Percentiles rank a stretch among this genome's conserved stretches.
phyloP scores from a whole-genome alignment of 768 basidiomycete species.

The Grammothele lineata region DNA sequence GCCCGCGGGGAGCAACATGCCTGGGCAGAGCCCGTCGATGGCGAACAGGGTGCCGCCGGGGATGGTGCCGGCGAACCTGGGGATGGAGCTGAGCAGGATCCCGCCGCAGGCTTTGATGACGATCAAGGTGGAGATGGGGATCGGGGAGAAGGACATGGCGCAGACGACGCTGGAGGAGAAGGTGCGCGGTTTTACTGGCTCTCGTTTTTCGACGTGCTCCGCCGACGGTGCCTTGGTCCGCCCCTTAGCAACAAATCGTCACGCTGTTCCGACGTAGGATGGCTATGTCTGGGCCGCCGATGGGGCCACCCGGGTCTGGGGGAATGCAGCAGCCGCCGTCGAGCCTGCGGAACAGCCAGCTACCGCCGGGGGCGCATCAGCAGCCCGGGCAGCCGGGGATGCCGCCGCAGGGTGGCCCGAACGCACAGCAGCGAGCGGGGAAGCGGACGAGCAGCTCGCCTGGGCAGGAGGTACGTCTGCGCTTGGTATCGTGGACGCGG shows the following conservation, averaged over 20 bases:
- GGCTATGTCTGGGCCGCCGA: neutral
- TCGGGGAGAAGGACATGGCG: slow-evolving; percentile 42
- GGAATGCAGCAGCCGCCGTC: slow-evolving; percentile 31
- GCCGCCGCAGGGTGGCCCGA: slow-evolving; percentile 20
- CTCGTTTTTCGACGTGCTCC: neutral
- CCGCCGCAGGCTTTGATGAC: slow-evolving; percentile 29
- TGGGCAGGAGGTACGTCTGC: slow-evolving; percentile 28
- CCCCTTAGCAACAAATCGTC: slow-evolving; percentile 18
- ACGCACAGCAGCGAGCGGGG: slow-evolving; percentile 16
- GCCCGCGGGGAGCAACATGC: slow-evolving; percentile 42
- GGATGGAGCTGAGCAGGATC: slow-evolving; percentile 40
- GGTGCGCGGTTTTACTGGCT: slow-evolving; percentile 33
- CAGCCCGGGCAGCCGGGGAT: slow-evolving; percentile 17
- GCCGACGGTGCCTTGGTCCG: too few species aligned
- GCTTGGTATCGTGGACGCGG: too few species aligned
- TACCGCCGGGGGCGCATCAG: slow-evolving; percentile 8
- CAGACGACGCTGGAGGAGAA: slow-evolving; percentile 53
- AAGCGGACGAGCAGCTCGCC: slow-evolving; percentile 35
- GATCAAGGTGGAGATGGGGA: slow-evolving; percentile 40
- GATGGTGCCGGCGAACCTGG: slow-evolving; percentile 24
- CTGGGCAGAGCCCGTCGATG: slow-evolving; percentile 57
- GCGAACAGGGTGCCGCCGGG: slow-evolving; percentile 41
- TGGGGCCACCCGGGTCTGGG: slow-evolving; percentile 29
- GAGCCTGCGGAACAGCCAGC: slow-evolving; percentile 29
- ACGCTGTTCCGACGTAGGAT: slow-evolving; percentile 5